phyloP scores from a whole-genome alignment of 2,329 filamentous ascomycete genomes.

The Podosphaera xanthii region DNA sequence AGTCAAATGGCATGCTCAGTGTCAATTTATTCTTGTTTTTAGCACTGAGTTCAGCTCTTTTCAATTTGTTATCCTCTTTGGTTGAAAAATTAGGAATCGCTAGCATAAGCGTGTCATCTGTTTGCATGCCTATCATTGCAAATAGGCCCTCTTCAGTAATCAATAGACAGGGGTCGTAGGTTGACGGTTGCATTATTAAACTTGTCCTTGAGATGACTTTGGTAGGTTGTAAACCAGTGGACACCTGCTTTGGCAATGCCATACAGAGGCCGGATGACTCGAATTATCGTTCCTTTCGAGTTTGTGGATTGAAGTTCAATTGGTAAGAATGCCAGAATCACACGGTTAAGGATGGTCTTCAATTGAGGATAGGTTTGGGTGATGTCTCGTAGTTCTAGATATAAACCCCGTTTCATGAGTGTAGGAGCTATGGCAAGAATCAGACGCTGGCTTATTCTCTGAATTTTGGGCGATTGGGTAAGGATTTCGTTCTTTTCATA shows the following conservation, averaged over 20 bases:
- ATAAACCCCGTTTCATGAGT: not conserved
- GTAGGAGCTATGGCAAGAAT: not conserved
- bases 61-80: not conserved
- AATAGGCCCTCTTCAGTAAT: too few species aligned
- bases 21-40: not conserved
- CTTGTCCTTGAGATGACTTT: not conserved
- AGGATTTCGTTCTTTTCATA: slow-evolving; percentile 2
- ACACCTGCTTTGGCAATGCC: not conserved
- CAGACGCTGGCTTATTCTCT: slow-evolving; percentile 1
- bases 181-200: not conserved
- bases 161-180: too few species aligned
- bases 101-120: not conserved
- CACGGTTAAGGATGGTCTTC: not conserved
- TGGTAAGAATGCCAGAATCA: not conserved
- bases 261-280: not conserved
- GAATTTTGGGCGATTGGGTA: slow-evolving; percentile 3
- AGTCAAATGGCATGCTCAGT: not conserved
- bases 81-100: not conserved
- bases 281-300: not conserved
- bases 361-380: not conserved
- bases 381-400: slow-evolving; percentile 1
- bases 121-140: too few species aligned
- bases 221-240: slow-evolving; percentile 1
- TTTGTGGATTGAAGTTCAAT: not conserved
- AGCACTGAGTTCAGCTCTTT: not conserved